Evolutionary conservation across 148 eudicot species (phyloP), one percentile per base, ranked within the genome.

Genomic region (Mesembryanthemum crystallinum): DNA sequence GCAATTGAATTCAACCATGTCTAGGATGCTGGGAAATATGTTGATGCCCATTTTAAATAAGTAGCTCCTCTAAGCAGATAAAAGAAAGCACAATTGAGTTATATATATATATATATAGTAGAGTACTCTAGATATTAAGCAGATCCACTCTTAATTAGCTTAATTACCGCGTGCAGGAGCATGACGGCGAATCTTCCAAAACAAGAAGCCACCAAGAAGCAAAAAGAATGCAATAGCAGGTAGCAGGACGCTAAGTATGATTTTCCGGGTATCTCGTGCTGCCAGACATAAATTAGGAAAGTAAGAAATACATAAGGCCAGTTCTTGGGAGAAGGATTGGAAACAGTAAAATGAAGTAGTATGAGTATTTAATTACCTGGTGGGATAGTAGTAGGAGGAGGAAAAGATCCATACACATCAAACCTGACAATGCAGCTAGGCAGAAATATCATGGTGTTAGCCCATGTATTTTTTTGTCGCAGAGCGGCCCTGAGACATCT

Each of bases 351-450:
- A 5, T 3, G 33, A 33, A 1, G 1, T 30, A 63, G 66, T 35
- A 63, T 39, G 29, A 18, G 14, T 28, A 28, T 3, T 76, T 59
- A 1, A 7, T 35, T 33, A 78, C 81, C 76, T 72, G 81, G 29
- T n/a, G n/a, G 43, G 47, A 17, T 12, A 10, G 71, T 66, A 27
- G 72, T 23, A 29, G 57, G 0, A 8, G 45, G 27, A 72, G 72
- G 32, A 0, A 64, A 71, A 10, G 39, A 72, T 29, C 76, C 81
- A 10, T 55, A 65, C 25, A 64, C 21, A 20, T 72, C 65, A 64
- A 82, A 71, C 49, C 83, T 78, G 60, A 83, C 52, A 1, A 69
- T 64, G 82, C 79, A 86, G 59, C 76, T 80, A 68, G 71, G 85
- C 78, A 57, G 87, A 83, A 69, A 82, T 66, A 73, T 71, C 63